These are phyloP conservation scores for Russula griseocarnosa DNA, from an alignment of 768 basidiomycete species.

Conservation along the genomic window DNA sequence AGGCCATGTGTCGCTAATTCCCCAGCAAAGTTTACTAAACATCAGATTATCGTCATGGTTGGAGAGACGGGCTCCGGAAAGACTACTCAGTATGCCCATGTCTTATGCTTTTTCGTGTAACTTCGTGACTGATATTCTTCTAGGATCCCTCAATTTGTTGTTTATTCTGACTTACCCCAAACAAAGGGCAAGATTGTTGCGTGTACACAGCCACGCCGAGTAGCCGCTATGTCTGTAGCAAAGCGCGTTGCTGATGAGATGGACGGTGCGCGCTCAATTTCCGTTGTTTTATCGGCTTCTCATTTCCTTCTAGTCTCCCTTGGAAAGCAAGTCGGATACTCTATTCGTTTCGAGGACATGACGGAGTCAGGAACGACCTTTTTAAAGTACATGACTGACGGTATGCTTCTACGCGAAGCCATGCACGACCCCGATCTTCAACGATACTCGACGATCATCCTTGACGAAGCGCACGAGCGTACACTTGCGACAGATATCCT, in stretches of 20 bases:
- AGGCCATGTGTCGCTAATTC: slow-evolving; percentile 32
- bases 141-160: slow-evolving; percentile 96
- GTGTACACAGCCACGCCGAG: slow-evolving; percentile 94
- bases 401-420: slow-evolving; percentile 96
- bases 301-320: slow-evolving; percentile 60
- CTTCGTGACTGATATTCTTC: slow-evolving; percentile 6
- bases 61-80: slow-evolving; percentile 96
- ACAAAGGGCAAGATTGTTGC: slow-evolving; percentile 87
- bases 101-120: not conserved
- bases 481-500: slow-evolving; percentile 97
- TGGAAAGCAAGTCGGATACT: slow-evolving; percentile 94
- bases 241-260: slow-evolving; percentile 99
- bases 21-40: slow-evolving; percentile 54
- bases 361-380: slow-evolving; percentile 87
- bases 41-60: slow-evolving; percentile 88
- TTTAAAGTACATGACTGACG: slow-evolving; percentile 99
- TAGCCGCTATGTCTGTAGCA: slow-evolving; percentile 97
- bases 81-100: slow-evolving; percentile 78
- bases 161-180: slow-evolving; percentile 89
- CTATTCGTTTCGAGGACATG: slow-evolving; percentile 98
- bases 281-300: slow-evolving; percentile 16
- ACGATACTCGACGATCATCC: slow-evolving; percentile 95
- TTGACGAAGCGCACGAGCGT: slow-evolving; percentile 98
- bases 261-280: slow-evolving; percentile 65
- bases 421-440: slow-evolving; percentile 91